These are phyloP conservation scores for Hypoxylon crocopeplum DNA, from an alignment of 495 filamentous ascomycete genomes.

Conservation along the genomic window DNA sequence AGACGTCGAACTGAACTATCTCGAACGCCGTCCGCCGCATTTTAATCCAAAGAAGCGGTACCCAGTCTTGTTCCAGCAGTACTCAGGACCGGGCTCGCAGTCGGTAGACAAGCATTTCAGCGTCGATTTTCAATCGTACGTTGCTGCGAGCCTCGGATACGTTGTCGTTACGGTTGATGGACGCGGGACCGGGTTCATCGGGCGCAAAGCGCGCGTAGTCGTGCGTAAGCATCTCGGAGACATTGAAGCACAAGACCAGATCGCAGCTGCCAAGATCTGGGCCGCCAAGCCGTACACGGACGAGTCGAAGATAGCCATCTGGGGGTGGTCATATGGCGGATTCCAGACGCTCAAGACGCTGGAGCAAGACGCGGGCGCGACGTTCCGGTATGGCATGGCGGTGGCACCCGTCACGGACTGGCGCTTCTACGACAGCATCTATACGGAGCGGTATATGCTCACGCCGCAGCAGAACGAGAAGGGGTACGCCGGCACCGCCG, in stretches of 20 bases:
- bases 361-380: slow-evolving; percentile 85
- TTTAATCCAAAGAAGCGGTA: slow-evolving; percentile 88
- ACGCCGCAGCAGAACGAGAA: slow-evolving; percentile 79
- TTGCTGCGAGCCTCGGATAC: slow-evolving; percentile 88
- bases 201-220: slow-evolving; percentile 80
- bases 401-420: slow-evolving; percentile 98
- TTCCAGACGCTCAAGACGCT: slow-evolving; percentile 98
- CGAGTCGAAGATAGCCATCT: slow-evolving; percentile 81
- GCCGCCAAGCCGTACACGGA: slow-evolving; percentile 84
- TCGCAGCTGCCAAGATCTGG: slow-evolving; percentile 88
- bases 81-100: slow-evolving; percentile 91
- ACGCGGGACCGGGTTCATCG: slow-evolving; percentile 89
- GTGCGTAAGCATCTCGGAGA: slow-evolving; percentile 84
- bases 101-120: slow-evolving; percentile 79
- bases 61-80: slow-evolving; percentile 92
- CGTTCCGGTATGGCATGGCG: slow-evolving; percentile 96
- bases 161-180: slow-evolving; percentile 95
- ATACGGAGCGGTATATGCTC: slow-evolving; percentile 96
- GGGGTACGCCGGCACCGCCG: slow-evolving; percentile 78
- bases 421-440: slow-evolving; percentile 93
- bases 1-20: slow-evolving; percentile 76
- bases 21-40: slow-evolving; percentile 89
- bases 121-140: slow-evolving; percentile 90
- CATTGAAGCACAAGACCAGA: slow-evolving; percentile 89
- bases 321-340: slow-evolving; percentile 98